Evolutionary conservation across 352 stramenopile genomes (phyloP).

Genomic region (Phytophthora nicotianae): DNA sequence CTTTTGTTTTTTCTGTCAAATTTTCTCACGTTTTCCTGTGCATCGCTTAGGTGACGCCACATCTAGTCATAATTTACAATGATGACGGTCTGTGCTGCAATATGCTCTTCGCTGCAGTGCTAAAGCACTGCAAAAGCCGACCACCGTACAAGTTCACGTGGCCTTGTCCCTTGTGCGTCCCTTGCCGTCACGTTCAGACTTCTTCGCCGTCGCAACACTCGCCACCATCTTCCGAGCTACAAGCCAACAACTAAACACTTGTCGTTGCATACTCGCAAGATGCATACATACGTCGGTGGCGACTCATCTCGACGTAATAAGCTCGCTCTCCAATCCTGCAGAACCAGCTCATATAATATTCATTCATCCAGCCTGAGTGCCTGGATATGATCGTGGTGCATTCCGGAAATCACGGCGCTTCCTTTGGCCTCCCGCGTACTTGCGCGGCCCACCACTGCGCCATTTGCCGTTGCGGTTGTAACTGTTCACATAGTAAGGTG

Average conservation of each 20-base stretch:
- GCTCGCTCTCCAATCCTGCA: slow-evolving; percentile 9
- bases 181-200: not conserved
- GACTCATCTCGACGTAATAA: slow-evolving; percentile 10
- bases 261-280: not conserved
- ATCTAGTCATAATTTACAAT: slow-evolving; percentile 4
- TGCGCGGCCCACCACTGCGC: slow-evolving; percentile 45
- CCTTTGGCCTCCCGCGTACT: slow-evolving; percentile 53
- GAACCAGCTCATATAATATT: slow-evolving; percentile 6
- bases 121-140: not conserved
- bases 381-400: slow-evolving; percentile 23
- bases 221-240: slow-evolving; percentile 14
- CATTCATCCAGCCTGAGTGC: slow-evolving; percentile 40
- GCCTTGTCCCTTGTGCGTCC: not conserved
- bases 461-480: slow-evolving; percentile 61
- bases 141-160: not conserved
- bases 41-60: too few relatives aligned
- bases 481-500: slow-evolving; percentile 49
- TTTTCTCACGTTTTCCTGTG: slow-evolving; percentile 4
- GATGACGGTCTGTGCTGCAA: too few relatives aligned
- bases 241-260: slow-evolving; percentile 10
- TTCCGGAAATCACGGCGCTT: slow-evolving; percentile 44
- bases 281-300: slow-evolving; percentile 22
- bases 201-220: slow-evolving; percentile 4
- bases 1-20: slow-evolving; percentile 19
- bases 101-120: too few relatives aligned